phyloP scores from a whole-genome alignment of 2,329 filamentous ascomycete genomes.

The Aspergillus calidoustus region DNA sequence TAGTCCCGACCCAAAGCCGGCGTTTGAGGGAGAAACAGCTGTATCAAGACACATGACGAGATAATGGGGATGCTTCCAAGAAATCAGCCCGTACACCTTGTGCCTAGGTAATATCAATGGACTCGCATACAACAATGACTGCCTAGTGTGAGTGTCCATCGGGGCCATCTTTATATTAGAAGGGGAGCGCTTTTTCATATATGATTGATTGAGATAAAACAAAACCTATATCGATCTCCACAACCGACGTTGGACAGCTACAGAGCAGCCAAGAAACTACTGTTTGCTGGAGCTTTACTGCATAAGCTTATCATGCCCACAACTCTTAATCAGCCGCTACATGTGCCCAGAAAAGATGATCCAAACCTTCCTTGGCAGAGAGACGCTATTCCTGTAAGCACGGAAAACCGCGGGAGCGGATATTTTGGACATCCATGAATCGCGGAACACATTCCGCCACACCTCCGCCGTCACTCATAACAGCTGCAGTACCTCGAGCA shows the following conservation, averaged over 20 bases:
- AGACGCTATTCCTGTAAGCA: not conserved
- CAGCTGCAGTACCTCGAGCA: not conserved
- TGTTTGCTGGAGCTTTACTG: not conserved
- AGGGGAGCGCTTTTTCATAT: too few species aligned
- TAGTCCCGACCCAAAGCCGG: too few species aligned
- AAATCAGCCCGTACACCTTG: not conserved
- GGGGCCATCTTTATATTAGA: too few species aligned
- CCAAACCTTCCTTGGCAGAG: not conserved
- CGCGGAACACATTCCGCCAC: slow-evolving; percentile 26
- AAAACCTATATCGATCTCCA: not conserved
- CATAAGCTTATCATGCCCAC: not conserved
- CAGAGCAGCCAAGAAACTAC: not conserved
- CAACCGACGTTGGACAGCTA: not conserved
- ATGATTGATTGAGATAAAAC: too few species aligned
- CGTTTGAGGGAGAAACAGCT: not conserved
- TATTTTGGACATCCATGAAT: not conserved
- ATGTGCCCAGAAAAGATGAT: not conserved
- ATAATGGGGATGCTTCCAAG: not conserved
- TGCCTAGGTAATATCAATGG: too few species aligned
- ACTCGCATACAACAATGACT: too few species aligned
- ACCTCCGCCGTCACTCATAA: not conserved
- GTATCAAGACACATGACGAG: not conserved
- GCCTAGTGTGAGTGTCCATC: too few species aligned
- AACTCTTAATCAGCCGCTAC: too few species aligned
- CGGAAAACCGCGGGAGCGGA: slow-evolving; percentile 31